These are phyloP conservation scores for Calonectria hawksworthii DNA, from an alignment of 2,329 filamentous ascomycete genomes.

Conservation along the genomic window DNA sequence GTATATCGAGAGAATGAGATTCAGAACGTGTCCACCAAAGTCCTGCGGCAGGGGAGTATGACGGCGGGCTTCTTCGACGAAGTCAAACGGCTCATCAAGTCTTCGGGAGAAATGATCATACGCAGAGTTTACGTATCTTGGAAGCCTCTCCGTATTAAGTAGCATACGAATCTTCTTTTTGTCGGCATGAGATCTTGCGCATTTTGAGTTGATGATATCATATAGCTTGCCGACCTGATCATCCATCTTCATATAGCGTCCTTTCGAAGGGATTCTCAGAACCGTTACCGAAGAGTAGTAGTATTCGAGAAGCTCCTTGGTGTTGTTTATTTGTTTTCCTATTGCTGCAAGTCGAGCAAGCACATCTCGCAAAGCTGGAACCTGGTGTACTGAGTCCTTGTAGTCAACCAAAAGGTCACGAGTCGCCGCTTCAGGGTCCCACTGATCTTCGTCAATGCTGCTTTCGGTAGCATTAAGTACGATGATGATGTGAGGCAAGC, in stretches of 20 bases:
- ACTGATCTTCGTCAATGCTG: constrained; percentile 14
- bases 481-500: constrained; percentile 18
- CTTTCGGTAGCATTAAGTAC: constrained; percentile 17
- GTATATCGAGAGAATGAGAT: constrained; percentile 22
- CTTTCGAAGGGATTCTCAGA: constrained; percentile 9
- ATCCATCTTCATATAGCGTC: constrained; percentile 26
- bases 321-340: constrained; percentile 1
- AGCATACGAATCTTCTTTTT: constrained; percentile 23
- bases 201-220: constrained; percentile 6
- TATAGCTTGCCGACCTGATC: constrained; percentile 19
- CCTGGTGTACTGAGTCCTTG: constrained; percentile 3
- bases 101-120: constrained; percentile 17
- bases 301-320: constrained; percentile 17
- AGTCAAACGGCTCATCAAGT: constrained; percentile 12
- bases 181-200: not conserved
- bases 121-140: constrained; percentile 9
- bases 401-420: not conserved
- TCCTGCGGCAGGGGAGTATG: constrained; percentile 8
- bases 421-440: constrained; percentile 11
- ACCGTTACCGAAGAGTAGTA: constrained; percentile 25
- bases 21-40: constrained; percentile 18
- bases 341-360: not conserved
- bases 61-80: constrained; percentile 9
- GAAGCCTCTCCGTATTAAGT: constrained; percentile 16
- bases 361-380: not conserved